Evolutionary conservation across 495 filamentous ascomycete species (phyloP).

Genomic region (Xylaria longipes): DNA sequence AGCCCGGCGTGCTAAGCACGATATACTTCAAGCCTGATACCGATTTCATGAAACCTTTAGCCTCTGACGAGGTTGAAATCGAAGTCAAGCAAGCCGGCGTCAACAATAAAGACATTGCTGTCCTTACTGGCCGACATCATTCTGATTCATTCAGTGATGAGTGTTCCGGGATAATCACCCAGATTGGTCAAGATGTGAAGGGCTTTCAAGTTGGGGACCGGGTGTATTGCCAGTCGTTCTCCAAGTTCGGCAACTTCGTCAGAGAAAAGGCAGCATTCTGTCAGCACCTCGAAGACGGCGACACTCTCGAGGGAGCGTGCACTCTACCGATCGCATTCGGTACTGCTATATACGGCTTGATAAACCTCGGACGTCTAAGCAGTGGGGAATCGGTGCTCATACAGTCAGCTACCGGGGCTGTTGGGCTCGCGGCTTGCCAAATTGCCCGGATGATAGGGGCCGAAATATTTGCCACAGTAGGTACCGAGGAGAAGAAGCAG

Average conservation of each 20-base stretch:
- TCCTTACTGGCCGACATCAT: background rate
- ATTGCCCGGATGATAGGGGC: constrained; percentile 56
- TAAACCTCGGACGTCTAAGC: background rate
- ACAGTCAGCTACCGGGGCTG: constrained; percentile 58
- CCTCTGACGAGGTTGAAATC: background rate
- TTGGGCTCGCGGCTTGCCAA: constrained; percentile 62
- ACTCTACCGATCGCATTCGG: background rate
- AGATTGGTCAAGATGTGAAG: background rate
- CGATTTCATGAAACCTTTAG: background rate
- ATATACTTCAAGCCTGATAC: background rate
- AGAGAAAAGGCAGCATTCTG: background rate
- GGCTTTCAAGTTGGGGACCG: background rate
- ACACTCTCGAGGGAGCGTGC: background rate
- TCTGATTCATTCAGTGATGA: background rate
- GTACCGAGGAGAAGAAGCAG: constrained; percentile 48
- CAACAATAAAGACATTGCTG: constrained; percentile 3
- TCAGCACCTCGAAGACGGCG: background rate
- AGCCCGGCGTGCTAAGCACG: background rate
- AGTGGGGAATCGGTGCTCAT: constrained; percentile 51
- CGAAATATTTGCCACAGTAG: constrained; percentile 62
- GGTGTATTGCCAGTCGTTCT: background rate
- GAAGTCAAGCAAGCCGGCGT: background rate
- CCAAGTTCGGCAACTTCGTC: constrained; percentile 9
- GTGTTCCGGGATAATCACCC: background rate
- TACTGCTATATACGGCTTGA: constrained; percentile 1